These are phyloP conservation scores for Calamus simplicifolius DNA, from an alignment of 176 grass and related monocot genomes.

Conservation along the genomic window DNA sequence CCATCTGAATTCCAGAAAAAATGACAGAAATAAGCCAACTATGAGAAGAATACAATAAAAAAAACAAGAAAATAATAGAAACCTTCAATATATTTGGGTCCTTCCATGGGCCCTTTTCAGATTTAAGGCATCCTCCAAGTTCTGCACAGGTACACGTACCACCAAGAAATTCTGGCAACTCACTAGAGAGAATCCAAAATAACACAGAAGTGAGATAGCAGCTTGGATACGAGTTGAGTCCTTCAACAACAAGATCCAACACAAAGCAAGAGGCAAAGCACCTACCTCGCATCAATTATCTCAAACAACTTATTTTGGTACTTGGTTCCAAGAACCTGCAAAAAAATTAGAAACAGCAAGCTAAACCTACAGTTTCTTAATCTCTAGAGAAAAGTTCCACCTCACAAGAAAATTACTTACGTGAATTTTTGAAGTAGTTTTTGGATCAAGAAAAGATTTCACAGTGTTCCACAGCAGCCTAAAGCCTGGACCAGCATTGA, in stretches of 20 bases:
- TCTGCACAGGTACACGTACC: conserved; percentile 13
- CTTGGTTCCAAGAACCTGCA: conserved; percentile 9
- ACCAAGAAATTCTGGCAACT: conserved; percentile 10
- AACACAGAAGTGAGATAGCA: background rate
- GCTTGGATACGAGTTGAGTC: too few relatives aligned
- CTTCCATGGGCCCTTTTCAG: conserved; percentile 17
- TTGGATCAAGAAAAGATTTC: conserved; percentile 18
- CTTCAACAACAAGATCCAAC: background rate
- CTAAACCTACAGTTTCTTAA: background rate
- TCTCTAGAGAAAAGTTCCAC: background rate
- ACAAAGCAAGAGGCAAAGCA: background rate
- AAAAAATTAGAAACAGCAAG: background rate
- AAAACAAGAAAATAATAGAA: background rate
- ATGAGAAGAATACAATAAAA: background rate
- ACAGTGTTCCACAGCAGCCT: conserved; percentile 18
- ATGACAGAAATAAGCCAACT: background rate
- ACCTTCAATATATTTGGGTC: conserved; percentile 14
- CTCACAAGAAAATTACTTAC: background rate
- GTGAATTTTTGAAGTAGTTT: conserved; percentile 18
- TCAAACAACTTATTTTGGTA: conserved; percentile 14
- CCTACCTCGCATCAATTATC: conserved; percentile 10
- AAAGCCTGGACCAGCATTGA: conserved; percentile 14
- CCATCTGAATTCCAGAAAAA: background rate
- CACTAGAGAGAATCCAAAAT: background rate
- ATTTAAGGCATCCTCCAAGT: conserved; percentile 9